phyloP scores from a whole-genome alignment of 257 asterid species.

The Thymus quinquecostatus region DNA sequence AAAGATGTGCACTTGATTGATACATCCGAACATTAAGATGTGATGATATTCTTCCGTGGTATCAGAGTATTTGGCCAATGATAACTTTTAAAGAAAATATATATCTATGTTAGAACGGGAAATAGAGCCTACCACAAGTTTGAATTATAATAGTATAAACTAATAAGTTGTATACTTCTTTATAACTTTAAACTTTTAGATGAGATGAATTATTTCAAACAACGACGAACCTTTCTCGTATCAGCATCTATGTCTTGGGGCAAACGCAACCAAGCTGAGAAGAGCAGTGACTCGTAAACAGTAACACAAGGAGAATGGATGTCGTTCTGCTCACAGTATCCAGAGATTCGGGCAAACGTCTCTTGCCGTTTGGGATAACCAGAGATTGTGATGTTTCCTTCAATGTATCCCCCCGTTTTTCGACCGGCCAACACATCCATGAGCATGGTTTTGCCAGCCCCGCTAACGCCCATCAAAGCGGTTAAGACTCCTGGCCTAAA shows the following conservation, averaged over 20 bases:
- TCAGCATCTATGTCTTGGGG: constrained; percentile 45
- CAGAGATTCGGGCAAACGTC: constrained; percentile 68
- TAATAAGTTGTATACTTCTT: too few species aligned
- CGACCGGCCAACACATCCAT: constrained; percentile 77
- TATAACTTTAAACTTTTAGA: too few species aligned
- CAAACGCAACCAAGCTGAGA: constrained; percentile 71
- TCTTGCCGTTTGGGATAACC: constrained; percentile 69
- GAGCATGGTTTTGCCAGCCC: constrained; percentile 75
- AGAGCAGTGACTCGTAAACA: constrained; percentile 57
- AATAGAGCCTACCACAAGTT: too few species aligned
- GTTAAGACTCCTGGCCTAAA: constrained; percentile 72
- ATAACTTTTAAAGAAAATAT: too few species aligned
- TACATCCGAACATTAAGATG: too few species aligned
- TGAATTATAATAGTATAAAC: too few species aligned
- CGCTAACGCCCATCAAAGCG: constrained; percentile 77
- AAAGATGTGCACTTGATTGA: background rate
- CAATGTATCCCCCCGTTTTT: constrained; percentile 68
- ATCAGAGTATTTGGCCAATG: too few species aligned
- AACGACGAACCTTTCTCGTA: constrained; percentile 47
- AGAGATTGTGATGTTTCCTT: constrained; percentile 59
- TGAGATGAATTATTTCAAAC: too few species aligned
- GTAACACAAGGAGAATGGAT: constrained; percentile 70
- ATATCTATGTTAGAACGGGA: too few species aligned
- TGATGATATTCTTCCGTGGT: too few species aligned
- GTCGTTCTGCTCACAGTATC: constrained; percentile 70